Evolutionary conservation across 1,284 basidiomycete genomes (phyloP).

Genomic region (Meripilus lineatus): DNA sequence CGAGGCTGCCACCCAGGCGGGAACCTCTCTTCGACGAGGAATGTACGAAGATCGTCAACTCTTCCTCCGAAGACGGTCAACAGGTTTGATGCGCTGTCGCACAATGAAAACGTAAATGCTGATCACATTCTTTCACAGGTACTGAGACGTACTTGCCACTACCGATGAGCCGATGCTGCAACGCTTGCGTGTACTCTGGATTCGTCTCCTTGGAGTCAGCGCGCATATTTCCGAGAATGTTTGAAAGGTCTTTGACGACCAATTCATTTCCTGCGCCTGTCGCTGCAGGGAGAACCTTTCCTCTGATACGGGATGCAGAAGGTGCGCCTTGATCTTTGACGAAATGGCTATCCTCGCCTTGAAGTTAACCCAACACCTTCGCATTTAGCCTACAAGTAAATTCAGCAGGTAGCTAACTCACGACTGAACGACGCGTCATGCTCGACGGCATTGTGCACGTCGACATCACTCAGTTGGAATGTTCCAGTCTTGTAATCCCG

Average conservation of each 20-base stretch:
- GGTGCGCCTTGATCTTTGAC: conserved; percentile 49
- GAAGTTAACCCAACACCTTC: neutral
- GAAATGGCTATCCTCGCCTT: conserved; percentile 55
- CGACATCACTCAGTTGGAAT: conserved; percentile 60
- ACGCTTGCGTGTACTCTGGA: conserved; percentile 44
- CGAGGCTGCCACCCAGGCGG: conserved; percentile 67
- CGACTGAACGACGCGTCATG: conserved; percentile 71
- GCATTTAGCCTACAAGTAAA: neutral
- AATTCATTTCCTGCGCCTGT: conserved; percentile 51
- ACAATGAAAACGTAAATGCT: neutral
- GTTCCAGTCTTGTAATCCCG: conserved; percentile 51
- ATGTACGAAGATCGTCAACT: conserved; percentile 45
- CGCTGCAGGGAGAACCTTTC: conserved; percentile 54
- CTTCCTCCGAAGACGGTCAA: conserved; percentile 62
- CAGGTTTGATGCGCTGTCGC: conserved; percentile 54
- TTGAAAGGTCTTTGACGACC: conserved; percentile 53
- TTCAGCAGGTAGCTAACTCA: conserved; percentile 33
- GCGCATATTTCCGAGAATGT: conserved; percentile 51
- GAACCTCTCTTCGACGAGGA: conserved; percentile 62
- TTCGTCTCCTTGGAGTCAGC: conserved; percentile 49
- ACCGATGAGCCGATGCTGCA: conserved; percentile 56
- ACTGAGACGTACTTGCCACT: conserved; percentile 59
- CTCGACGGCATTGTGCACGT: conserved; percentile 72
- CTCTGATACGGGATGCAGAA: conserved; percentile 42
- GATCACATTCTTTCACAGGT: neutral